Evolutionary conservation across 352 stramenopile species (phyloP).

Genomic region (Elongisporangium undulatum): DNA sequence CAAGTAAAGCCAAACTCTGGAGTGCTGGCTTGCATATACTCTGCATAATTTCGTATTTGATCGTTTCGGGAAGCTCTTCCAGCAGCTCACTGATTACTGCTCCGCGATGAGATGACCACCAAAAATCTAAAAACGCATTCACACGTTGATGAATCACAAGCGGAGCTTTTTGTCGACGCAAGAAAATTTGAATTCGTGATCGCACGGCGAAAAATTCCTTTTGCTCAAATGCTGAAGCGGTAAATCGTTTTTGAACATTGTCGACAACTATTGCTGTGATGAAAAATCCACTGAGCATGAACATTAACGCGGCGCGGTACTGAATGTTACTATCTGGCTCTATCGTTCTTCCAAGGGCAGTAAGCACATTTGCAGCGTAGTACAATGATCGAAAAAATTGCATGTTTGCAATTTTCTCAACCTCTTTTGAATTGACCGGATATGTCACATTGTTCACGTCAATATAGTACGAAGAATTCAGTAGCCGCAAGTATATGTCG

Average conservation of each 20-base stretch:
- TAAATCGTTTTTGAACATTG: conserved; percentile 77
- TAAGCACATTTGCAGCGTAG: conserved; percentile 56
- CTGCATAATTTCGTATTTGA: conserved; percentile 56
- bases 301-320: conserved; percentile 41
- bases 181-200: conserved; percentile 60
- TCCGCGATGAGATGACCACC: conserved; percentile 67
- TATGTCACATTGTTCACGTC: conserved; percentile 18
- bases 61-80: conserved; percentile 46
- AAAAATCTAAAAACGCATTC: conserved; percentile 67
- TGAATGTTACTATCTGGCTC: conserved; percentile 50
- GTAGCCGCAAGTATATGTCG: conserved; percentile 29
- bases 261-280: conserved; percentile 69
- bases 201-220: conserved; percentile 65
- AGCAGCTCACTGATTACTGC: conserved; percentile 55
- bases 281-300: conserved; percentile 76
- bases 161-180: conserved; percentile 56
- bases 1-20: conserved; percentile 43
- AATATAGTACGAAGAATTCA: conserved; percentile 34
- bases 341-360: conserved; percentile 35
- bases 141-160: conserved; percentile 56
- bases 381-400: conserved; percentile 68
- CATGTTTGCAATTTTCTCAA: conserved; percentile 22
- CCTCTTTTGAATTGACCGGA: conserved; percentile 8
- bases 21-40: conserved; percentile 58
- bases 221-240: conserved; percentile 63